Evolutionary conservation across 2,329 filamentous ascomycete genomes (phyloP).

Genomic region (Phaeomoniella chlamydospora): DNA sequence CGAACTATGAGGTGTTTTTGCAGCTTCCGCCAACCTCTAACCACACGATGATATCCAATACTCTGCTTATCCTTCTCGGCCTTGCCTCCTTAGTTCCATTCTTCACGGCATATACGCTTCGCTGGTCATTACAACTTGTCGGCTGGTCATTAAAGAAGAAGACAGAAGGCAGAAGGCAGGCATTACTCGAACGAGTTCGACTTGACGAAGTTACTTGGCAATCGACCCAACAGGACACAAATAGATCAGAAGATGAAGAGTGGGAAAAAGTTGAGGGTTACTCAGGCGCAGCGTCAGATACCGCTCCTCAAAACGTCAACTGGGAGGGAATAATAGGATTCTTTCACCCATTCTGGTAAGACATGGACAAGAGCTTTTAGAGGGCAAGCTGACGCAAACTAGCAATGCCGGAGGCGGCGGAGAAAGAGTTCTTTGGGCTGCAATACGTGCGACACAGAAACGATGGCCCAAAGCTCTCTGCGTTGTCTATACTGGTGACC

Average conservation of each 20-base stretch:
- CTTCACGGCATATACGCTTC: background rate
- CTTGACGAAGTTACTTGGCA: conserved; percentile 20
- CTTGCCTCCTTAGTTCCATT: conserved; percentile 3
- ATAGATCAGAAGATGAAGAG: conserved; percentile 40
- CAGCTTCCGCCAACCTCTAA: too few species aligned
- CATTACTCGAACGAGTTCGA: conserved; percentile 7
- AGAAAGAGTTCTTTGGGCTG: conserved; percentile 91
- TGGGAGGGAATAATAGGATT: conserved; percentile 87
- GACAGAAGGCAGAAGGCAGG: conserved; percentile 6
- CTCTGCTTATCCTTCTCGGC: conserved; percentile 2
- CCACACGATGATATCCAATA: background rate
- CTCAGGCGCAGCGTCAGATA: conserved; percentile 28
- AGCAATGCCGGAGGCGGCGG: conserved; percentile 94
- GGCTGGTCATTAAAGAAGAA: conserved; percentile 8
- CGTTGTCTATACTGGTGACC: conserved; percentile 89
- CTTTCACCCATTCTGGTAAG: conserved; percentile 93
- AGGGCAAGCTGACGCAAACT: too few species aligned
- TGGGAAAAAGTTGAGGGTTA: conserved; percentile 55
- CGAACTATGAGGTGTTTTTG: too few species aligned
- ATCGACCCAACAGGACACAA: conserved; percentile 2
- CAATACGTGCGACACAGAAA: conserved; percentile 77
- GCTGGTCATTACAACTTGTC: conserved; percentile 1
- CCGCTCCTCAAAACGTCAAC: conserved; percentile 32
- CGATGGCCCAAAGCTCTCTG: conserved; percentile 81
- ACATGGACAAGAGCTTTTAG: too few species aligned